Base-by-base conservation (phyloP, 2,329 filamentous ascomycete genomes). In the Alternaria novae-zelandiae region DNA sequence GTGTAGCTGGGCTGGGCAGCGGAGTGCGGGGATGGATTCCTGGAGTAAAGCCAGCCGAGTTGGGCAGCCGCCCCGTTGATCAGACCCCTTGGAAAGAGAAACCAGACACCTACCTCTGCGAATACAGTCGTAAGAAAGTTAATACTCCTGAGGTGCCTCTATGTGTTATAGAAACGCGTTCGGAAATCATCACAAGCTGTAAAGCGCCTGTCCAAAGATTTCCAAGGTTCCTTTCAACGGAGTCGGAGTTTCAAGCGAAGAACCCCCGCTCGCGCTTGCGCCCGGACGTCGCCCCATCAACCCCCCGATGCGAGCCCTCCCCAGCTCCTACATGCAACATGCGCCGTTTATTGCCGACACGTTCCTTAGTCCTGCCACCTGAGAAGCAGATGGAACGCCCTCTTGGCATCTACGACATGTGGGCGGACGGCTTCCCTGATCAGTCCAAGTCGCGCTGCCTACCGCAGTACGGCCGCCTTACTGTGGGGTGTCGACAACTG, bases 341-440 rank as follows among this genome's bases (percentile, higher is more conserved):
- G 43, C 59, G 62, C 50, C 54, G 54, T 28, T 32, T 20, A 57
- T 58, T 65, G 26, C 41, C 54, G 63, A 45, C 61, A 49, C 25
- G 44, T 61, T 36, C 25, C n/a, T 8, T 43, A 26, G 46, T 4
- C 25, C 28, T 43, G 49, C 65, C 66, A 66, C 55, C 54, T 61
- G 61, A 66, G 54, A 36, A 21, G 26, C 54, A 64, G 62, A 54
- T 49, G 51, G 61, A 53, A 46, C 30, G 50, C 20, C 30, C 26
- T 51, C 65, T 67, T 67, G 65, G 70, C 63, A n/a, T 20, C 58
- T 44, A 54, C 54, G 7, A 46, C 56, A 53, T 49, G 57, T 51
- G 47, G 26, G 30, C 72, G 72, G 72, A 41, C 55, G 70, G 72
- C 60, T 73, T 73, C 51, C 72, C 70, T 25, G 32, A 71, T 72